phyloP scores from a whole-genome alignment of 83 land plant genomes.

The Larix sibirica region DNA sequence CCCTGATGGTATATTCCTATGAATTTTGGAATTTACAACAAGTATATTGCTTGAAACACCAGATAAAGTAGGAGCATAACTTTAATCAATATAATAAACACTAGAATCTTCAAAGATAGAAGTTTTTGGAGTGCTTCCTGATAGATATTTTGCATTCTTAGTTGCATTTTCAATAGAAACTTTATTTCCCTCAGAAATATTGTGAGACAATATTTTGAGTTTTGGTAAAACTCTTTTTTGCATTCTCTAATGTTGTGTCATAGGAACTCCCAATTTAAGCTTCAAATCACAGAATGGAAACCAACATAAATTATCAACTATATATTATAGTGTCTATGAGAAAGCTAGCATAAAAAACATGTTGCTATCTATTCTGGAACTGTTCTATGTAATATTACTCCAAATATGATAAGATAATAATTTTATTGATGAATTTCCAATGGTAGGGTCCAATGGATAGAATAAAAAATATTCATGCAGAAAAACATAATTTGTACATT shows the following conservation, averaged over 20 bases:
- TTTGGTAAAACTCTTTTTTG: constrained; percentile 48
- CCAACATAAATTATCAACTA: not conserved
- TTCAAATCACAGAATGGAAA: constrained; percentile 37
- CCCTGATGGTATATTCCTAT: constrained; percentile 10
- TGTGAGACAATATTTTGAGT: constrained; percentile 41
- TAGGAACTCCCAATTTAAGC: constrained; percentile 50
- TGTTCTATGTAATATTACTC: not conserved
- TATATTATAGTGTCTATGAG: not conserved
- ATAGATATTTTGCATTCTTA: constrained; percentile 31
- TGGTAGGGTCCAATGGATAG: not conserved
- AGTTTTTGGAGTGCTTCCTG: constrained; percentile 31
- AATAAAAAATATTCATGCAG: not conserved
- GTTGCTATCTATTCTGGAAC: not conserved
- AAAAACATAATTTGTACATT: constrained; percentile 30
- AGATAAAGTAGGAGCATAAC: constrained; percentile 19
- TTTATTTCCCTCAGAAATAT: constrained; percentile 42
- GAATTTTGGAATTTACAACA: constrained; percentile 20
- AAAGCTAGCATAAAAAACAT: not conserved
- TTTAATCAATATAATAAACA: constrained; percentile 19
- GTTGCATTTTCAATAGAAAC: constrained; percentile 44
- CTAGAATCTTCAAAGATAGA: constrained; percentile 18
- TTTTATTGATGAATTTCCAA: not conserved
- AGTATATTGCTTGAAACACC: constrained; percentile 20
- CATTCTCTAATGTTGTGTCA: constrained; percentile 42
- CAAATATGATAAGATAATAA: not conserved